These are phyloP conservation scores for Eutrema heterophyllum DNA, from an alignment of 345 rosid genomes.

Conservation along the genomic window DNA sequence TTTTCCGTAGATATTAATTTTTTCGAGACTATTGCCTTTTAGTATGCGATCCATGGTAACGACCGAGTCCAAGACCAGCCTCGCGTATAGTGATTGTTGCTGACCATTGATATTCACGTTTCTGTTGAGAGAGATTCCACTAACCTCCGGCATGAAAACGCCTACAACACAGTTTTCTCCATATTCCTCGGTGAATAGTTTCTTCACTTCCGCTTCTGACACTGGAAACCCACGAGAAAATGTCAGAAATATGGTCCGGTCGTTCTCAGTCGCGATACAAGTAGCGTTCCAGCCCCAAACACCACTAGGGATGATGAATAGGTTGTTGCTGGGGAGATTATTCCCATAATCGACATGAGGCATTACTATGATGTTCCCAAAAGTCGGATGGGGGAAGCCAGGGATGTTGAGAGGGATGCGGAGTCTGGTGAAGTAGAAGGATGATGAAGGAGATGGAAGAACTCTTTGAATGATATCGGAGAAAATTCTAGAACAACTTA, in stretches of 20 bases:
- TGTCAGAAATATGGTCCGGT: conserved; percentile 36
- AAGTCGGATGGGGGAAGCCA: neutral
- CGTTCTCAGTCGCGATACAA: conserved; percentile 16
- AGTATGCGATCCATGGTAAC: too few species aligned
- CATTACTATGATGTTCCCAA: neutral
- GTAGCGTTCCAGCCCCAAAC: neutral
- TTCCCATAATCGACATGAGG: too few species aligned
- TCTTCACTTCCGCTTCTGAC: conserved; percentile 24
- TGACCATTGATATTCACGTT: too few species aligned
- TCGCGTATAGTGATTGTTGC: too few species aligned
- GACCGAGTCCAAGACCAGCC: too few species aligned
- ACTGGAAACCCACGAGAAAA: conserved; percentile 45
- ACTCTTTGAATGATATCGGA: neutral
- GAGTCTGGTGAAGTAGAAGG: neutral
- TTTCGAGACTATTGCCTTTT: too few species aligned
- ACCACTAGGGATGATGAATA: too few species aligned
- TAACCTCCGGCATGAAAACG: too few species aligned
- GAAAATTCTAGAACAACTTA: neutral
- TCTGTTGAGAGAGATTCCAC: too few species aligned
- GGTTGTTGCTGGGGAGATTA: too few species aligned
- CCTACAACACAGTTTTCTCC: too few species aligned
- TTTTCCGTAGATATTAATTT: too few species aligned
- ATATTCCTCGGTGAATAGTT: conserved; percentile 13
- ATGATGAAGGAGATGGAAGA: neutral
- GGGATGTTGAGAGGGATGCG: neutral